Evolutionary conservation across 129 eudicot genomes (phyloP).

Genomic region (Calendula officinalis): DNA sequence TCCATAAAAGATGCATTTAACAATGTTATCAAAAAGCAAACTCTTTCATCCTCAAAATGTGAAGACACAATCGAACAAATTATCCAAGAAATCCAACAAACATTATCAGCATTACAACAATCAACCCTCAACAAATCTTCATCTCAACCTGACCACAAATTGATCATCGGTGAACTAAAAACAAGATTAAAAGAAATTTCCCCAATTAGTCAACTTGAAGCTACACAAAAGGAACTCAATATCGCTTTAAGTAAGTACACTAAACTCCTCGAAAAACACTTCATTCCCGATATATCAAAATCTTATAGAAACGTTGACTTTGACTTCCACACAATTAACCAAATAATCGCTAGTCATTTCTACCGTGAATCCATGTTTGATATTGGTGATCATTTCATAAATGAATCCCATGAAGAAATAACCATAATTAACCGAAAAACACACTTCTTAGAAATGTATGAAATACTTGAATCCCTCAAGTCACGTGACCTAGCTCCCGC

Average conservation of each 20-base stretch:
- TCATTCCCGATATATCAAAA: slow-evolving; percentile 81
- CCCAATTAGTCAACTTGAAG: slow-evolving; percentile 60
- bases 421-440: slow-evolving; percentile 47
- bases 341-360: slow-evolving; percentile 73
- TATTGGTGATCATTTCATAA: slow-evolving; percentile 68
- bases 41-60: slow-evolving; percentile 55
- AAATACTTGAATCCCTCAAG: slow-evolving; percentile 76
- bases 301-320: slow-evolving; percentile 70
- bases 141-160: slow-evolving; percentile 46
- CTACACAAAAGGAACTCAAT: slow-evolving; percentile 72
- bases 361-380: slow-evolving; percentile 78
- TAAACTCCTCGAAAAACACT: slow-evolving; percentile 67
- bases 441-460: slow-evolving; percentile 63
- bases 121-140: slow-evolving; percentile 31
- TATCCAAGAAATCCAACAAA: slow-evolving; percentile 56
- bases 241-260: slow-evolving; percentile 66
- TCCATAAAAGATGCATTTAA: slow-evolving; percentile 74
- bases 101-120: slow-evolving; percentile 61
- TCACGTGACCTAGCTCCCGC: slow-evolving; percentile 75
- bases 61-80: slow-evolving; percentile 64
- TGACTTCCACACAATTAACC: slow-evolving; percentile 61
- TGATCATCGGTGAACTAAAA: slow-evolving; percentile 55
- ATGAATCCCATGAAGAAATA: slow-evolving; percentile 53
- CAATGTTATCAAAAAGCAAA: slow-evolving; percentile 72
- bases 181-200: slow-evolving; percentile 64